Percentiles rank a stretch among this genome's conserved stretches.
Conservation (phyloP, 2,329 filamentous ascomycete genomes). For the Metarhizium anisopliae region DNA sequence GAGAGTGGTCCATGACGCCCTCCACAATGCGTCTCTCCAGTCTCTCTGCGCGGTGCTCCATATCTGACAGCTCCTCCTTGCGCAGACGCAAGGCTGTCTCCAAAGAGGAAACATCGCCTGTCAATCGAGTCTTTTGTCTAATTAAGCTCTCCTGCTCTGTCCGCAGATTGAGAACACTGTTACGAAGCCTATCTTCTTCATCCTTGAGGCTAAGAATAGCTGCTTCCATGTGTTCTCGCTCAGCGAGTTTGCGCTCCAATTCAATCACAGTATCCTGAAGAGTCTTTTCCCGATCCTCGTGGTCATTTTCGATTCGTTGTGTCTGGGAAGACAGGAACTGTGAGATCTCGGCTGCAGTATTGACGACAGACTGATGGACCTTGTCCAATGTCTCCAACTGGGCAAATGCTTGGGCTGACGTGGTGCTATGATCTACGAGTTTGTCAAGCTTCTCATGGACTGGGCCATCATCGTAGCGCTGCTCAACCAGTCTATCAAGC, state of each 20-base stretch:
- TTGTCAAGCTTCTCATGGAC: slow-evolving; percentile 31
- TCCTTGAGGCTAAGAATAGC: slow-evolving; percentile 41
- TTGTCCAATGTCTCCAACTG: slow-evolving; percentile 79
- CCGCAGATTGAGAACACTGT: slow-evolving; percentile 48
- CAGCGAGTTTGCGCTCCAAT: slow-evolving; percentile 65
- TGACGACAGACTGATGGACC: slow-evolving; percentile 79
- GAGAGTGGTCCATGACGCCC: slow-evolving; percentile 92
- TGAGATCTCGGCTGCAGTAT: slow-evolving; percentile 75
- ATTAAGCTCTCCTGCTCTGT: slow-evolving; percentile 67
- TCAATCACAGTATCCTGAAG: slow-evolving; percentile 71
- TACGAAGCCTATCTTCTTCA: slow-evolving; percentile 44
- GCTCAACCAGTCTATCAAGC: slow-evolving; percentile 32
- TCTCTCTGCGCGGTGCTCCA: slow-evolving; percentile 81
- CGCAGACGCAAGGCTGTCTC: slow-evolving; percentile 85
- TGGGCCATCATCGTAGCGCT: slow-evolving; percentile 19
- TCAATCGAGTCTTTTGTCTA: slow-evolving; percentile 69
- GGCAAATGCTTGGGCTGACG: slow-evolving; percentile 58
- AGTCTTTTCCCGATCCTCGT: slow-evolving; percentile 69
- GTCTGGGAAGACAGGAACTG: slow-evolving; percentile 73
- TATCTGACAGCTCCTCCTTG: slow-evolving; percentile 80
- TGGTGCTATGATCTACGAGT: slow-evolving; percentile 54
- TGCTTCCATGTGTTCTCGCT: slow-evolving; percentile 53
- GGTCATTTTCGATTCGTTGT: slow-evolving; percentile 64
- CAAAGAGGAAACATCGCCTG: slow-evolving; percentile 79
- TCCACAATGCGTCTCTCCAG: slow-evolving; percentile 90